Evolutionary conservation across 306 rosid species (phyloP), one percentile per base, ranked within the genome.

Genomic region (Vigna radiata): DNA sequence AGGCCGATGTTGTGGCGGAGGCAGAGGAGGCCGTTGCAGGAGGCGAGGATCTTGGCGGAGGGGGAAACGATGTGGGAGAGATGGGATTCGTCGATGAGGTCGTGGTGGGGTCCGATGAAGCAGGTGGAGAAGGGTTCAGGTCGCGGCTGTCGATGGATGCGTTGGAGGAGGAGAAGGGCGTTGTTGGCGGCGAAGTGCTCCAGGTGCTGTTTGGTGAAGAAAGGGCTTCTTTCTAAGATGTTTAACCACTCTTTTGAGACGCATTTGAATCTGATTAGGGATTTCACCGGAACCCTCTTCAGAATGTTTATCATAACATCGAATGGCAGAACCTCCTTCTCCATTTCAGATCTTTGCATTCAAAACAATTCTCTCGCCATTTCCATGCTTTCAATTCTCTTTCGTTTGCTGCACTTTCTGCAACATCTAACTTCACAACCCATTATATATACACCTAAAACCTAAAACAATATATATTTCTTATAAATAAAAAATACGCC

Each of bases 1-100:
- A 81, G 72, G 6, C 7, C 4, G 25, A 5, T 66, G 2, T 4
- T 4, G 18, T 67, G 49, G 8, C 44, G 2, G 41, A 81, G 8
- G 31, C 77, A 75, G 4, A 75, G 2, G 16, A 81, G 44, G 49
- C 81, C 84, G 0, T 81, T 68, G 81, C 59, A 58, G 59, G 84
- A 81, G 10, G 59, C 81, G 10, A 81, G 27, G 11, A 81, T 12
- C 2, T 2, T 69, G 17, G 16, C 59, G 43, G 0, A 7, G 0
- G 44, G 25, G 1, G 33, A 1, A 17, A 17, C 4, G 47, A 61
- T 33, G 18, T 48, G 25, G 18, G 46, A 3, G 56, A 25, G 5
- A 8, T 15, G 65, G 4, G 64, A 18, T 17, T 13, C 12, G 25
- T 23, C 19, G 41, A 48, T 2, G 41, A 58, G 1, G 19, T n/a